Base-by-base conservation (phyloP, 179 eudicot species). In the Patellifolia procumbens region DNA sequence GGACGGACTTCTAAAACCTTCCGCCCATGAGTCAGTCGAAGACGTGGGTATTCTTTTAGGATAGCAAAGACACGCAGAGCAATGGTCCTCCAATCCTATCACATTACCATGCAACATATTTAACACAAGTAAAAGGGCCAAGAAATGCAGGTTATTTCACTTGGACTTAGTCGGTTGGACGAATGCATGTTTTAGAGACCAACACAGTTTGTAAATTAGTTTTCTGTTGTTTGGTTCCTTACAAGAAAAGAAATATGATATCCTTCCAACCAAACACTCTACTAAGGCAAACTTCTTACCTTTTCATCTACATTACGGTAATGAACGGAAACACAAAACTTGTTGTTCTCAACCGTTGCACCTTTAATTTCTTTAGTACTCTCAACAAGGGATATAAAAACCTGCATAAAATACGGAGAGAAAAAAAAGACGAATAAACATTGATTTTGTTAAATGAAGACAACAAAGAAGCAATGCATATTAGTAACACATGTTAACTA, bases 1-100 rank as follows among this genome's bases (percentile, higher is more conserved):
- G 99, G 99, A 13, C 98, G 90, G 72, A 96, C 85, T 77, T 96
- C 99, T 79, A 96, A 86, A 83, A 95, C 98, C 90, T 88, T 95
- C 70, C 99, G 91, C 53, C 99, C 99, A 86, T 93, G 97, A 51
- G 93, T 91, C 72, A 93, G 80, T 66, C 92, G 83, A 55, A 95
- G 84, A 48, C 85, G 86, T 31, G 97, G 98, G 84, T 96, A 89
- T 20, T 83, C 79, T 72, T 85, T 87, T 15, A 93, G 76, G 26
- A 87, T 79, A 53, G 81, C 88, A 20, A 76, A 48, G 55, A 93
- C 97, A 20, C 80, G 76, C 68, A 88, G 79, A 10, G 87, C 97
- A 80, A 94, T 60, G 70, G 83, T 82, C 58, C 32, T 69, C 99
- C 99, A 96, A 49, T 85, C 84, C 99, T 95, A 88, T 22, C 63